Conservation (phyloP, 2,329 filamentous ascomycete species). For the Cordyceps fumosorosea region DNA sequence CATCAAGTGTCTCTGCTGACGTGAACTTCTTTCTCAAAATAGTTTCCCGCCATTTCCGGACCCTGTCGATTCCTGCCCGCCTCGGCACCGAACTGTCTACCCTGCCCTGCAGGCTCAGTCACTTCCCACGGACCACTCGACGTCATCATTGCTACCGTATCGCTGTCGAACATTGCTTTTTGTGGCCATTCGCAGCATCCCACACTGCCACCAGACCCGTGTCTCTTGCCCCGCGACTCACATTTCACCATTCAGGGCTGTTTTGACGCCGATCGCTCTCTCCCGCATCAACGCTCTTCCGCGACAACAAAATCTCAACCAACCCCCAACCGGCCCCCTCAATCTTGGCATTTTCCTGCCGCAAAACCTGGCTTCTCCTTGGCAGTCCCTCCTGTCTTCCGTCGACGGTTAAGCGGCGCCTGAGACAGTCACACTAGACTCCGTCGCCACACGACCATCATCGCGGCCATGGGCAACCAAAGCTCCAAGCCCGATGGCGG, state of each 20-base stretch:
- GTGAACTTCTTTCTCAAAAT: slow-evolving; percentile 2
- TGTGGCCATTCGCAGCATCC: not conserved
- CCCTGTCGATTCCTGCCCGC: slow-evolving; percentile 10
- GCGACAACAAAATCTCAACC: not conserved
- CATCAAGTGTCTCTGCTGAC: slow-evolving; percentile 9
- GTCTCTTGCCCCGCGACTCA: slow-evolving; percentile 1
- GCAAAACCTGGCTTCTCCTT: slow-evolving; percentile 8
- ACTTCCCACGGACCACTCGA: slow-evolving; percentile 5
- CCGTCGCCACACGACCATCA: slow-evolving; percentile 1
- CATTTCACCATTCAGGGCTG: not conserved
- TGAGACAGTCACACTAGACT: slow-evolving; percentile 22
- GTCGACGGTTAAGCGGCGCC: slow-evolving; percentile 23
- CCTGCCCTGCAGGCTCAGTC: slow-evolving; percentile 5
- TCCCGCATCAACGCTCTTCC: slow-evolving; percentile 1
- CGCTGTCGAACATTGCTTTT: slow-evolving; percentile 7
- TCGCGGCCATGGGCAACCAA: slow-evolving; percentile 64
- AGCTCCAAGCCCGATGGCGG: slow-evolving; percentile 54
- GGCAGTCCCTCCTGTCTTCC: slow-evolving; percentile 13
- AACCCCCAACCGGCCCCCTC: not conserved
- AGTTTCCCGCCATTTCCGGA: slow-evolving; percentile 9
- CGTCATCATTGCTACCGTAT: slow-evolving; percentile 11
- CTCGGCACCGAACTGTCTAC: slow-evolving; percentile 8
- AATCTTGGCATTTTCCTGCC: slow-evolving; percentile 10
- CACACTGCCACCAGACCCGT: not conserved
- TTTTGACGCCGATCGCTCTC: not conserved